A percentile compares a stretch with the other conserved stretches of the same genome.
Conservation (phyloP, 345 rosid species). For the Dimocarpus longan region DNA sequence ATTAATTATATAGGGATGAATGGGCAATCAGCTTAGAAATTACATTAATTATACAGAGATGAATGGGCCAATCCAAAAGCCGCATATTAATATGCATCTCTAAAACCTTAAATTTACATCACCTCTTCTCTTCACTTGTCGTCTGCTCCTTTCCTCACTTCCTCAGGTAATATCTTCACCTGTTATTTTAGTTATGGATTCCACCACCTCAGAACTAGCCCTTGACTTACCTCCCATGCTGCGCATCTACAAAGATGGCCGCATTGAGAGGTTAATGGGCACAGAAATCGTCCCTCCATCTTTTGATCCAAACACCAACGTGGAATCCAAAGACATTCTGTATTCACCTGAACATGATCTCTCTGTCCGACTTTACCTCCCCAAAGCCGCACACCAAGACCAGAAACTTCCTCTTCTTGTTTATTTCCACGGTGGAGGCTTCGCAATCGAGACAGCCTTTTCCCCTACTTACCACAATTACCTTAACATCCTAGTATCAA, state of each 20-base stretch:
- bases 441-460: conserved; percentile 28
- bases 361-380: conserved; percentile 44
- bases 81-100: no score
- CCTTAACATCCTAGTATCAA: conserved; percentile 30
- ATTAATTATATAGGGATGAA: no score
- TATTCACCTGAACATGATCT: conserved; percentile 25
- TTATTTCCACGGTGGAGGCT: conserved; percentile 48
- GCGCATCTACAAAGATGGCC: neutral
- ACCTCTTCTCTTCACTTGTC: neutral
- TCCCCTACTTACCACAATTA: conserved; percentile 39
- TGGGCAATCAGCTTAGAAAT: no score
- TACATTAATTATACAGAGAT: no score
- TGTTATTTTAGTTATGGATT: conserved; percentile 13
- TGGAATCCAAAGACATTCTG: conserved; percentile 49
- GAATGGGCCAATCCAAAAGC: no score
- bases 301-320: conserved; percentile 42
- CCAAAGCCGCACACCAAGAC: conserved; percentile 17
- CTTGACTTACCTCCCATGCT: conserved; percentile 38
- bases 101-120: no score
- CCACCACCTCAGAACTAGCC: conserved; percentile 35
- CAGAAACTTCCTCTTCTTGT: conserved; percentile 50
- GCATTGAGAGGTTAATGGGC: neutral
- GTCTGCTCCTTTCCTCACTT: neutral
- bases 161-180: no score
- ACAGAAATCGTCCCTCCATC: conserved; percentile 33